Percentiles rank a stretch among this genome's conserved stretches.
Conservation (phyloP, 2,329 filamentous ascomycete species). For the Phyllosticta ampelicida region DNA sequence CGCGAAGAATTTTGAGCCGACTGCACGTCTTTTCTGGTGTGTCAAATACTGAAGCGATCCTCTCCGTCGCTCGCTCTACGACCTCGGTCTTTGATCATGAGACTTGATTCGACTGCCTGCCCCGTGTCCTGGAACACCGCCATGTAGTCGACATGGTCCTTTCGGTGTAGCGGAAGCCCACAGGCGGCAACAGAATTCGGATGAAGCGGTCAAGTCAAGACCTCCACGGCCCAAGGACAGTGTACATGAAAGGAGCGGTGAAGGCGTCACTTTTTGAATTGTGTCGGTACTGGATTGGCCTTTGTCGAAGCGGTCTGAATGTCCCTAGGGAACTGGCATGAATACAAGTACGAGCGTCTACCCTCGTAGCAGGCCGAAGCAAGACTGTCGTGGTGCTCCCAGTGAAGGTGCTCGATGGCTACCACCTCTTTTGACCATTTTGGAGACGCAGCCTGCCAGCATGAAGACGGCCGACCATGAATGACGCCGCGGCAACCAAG, state of each 20-base stretch:
- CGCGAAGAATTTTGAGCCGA: background rate
- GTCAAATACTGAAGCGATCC: background rate
- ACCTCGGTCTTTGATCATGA: background rate
- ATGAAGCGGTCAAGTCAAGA: background rate
- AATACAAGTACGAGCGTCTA: conserved; percentile 9
- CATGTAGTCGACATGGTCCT: background rate
- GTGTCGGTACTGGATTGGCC: background rate
- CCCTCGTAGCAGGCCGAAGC: conserved; percentile 2
- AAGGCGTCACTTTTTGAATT: background rate
- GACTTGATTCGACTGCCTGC: background rate
- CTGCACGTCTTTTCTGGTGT: background rate
- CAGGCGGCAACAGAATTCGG: background rate
- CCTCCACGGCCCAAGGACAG: background rate
- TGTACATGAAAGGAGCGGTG: background rate
- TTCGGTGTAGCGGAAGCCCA: background rate
- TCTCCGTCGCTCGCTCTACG: background rate
- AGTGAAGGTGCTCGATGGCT: background rate
- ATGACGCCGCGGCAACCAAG: background rate
- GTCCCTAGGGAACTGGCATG: conserved; percentile 7
- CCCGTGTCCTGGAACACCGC: background rate
- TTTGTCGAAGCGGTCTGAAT: background rate
- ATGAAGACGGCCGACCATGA: background rate
- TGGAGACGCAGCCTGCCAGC: background rate
- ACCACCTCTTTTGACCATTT: background rate
- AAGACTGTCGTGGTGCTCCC: background rate